Percentiles rank a stretch among this genome's conserved stretches.
Conservation (phyloP, 345 rosid genomes). For the Brassica cretica region DNA sequence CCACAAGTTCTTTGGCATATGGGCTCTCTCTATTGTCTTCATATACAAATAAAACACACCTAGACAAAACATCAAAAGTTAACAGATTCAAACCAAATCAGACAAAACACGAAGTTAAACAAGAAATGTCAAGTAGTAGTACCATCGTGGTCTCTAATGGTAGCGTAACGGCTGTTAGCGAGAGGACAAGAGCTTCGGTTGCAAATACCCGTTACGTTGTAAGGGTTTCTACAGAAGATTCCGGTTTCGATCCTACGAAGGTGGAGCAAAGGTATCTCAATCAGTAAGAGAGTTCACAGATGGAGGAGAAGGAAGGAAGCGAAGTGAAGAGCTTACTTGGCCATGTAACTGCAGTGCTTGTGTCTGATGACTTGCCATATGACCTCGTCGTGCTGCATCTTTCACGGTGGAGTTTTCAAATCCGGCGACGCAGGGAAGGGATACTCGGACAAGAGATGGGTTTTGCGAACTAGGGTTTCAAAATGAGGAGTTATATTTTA, state of each 20-base stretch:
- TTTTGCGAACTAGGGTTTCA: slow-evolving; percentile 6
- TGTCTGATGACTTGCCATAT: slow-evolving; percentile 98
- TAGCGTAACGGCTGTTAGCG: slow-evolving; percentile 93
- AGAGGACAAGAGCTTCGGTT: slow-evolving; percentile 98
- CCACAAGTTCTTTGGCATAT: slow-evolving; percentile 86
- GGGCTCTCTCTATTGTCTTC: slow-evolving; percentile 98
- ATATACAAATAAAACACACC: slow-evolving; percentile 91
- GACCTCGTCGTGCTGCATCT: slow-evolving; percentile 96
- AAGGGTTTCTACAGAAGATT: slow-evolving; percentile 88
- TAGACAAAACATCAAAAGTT: neutral
- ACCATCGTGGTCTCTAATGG: slow-evolving; percentile 94
- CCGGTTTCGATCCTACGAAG: slow-evolving; percentile 75
- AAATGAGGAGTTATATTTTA: neutral
- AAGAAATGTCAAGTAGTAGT: slow-evolving; percentile 12
- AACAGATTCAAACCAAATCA: neutral
- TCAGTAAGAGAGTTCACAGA: neutral
- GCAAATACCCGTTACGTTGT: slow-evolving; percentile 90
- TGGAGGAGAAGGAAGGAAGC: neutral
- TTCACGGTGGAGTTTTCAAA: neutral
- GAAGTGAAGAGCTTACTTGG: slow-evolving; percentile 54
- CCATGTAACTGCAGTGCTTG: slow-evolving; percentile 96
- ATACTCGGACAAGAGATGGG: neutral
- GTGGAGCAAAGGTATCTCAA: neutral
- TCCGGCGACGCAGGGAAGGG: neutral
- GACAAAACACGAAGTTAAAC: slow-evolving; percentile 1